Conservation (phyloP, 805 yeast species). For the Saccharomycopsis schoenii region DNA sequence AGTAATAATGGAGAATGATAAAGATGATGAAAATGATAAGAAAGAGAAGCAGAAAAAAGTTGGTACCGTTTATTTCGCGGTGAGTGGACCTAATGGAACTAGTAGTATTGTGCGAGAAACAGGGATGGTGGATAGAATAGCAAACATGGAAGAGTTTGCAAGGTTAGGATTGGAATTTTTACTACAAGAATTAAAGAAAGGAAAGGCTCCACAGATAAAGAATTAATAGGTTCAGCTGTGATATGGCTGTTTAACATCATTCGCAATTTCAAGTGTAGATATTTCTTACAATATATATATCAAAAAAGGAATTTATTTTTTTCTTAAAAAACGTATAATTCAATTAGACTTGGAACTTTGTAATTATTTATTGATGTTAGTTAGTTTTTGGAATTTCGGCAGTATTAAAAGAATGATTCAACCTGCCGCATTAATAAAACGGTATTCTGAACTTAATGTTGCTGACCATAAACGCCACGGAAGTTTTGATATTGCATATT, state of each 20-base stretch:
- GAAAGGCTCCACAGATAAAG: not conserved
- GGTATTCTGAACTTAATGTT: constrained; percentile 1
- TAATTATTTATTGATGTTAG: not conserved
- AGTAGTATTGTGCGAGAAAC: constrained; percentile 38
- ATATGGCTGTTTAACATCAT: not conserved
- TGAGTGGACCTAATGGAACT: constrained; percentile 56
- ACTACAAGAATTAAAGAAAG: constrained; percentile 35
- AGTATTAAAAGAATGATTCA: not conserved
- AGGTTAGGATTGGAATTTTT: constrained; percentile 51
- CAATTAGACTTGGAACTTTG: not conserved
- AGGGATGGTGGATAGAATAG: constrained; percentile 40
- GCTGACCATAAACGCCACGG: constrained; percentile 16
- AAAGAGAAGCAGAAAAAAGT: constrained; percentile 20
- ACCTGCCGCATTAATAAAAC: not conserved
- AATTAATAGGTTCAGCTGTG: not conserved
- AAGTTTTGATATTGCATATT: constrained; percentile 23
- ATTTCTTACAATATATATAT: not conserved
- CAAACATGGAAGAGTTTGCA: constrained; percentile 74
- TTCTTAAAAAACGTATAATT: not conserved
- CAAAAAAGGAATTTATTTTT: not conserved
- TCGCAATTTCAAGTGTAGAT: not conserved
- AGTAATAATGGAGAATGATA: constrained; percentile 24
- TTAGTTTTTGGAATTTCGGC: not conserved
- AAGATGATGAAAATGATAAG: not conserved
- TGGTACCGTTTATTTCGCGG: constrained; percentile 66